A percentile compares a stretch with the other conserved stretches of the same genome.
Conservation (phyloP, 139 green algal genomes). For the Eudorina sp. region DNA sequence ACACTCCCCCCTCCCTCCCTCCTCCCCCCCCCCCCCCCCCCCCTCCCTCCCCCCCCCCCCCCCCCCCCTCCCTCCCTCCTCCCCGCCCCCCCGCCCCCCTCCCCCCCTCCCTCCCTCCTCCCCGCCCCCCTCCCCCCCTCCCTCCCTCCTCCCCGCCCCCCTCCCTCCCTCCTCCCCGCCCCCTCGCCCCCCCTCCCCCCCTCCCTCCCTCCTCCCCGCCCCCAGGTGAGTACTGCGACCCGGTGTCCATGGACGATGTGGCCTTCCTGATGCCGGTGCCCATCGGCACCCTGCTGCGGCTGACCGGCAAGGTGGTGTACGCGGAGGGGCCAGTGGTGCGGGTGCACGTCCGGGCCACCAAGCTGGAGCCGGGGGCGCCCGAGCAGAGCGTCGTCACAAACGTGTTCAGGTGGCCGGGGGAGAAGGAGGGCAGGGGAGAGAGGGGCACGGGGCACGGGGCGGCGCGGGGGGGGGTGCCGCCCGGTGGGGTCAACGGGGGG, state of each 20-base stretch:
- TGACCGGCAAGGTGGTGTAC: constrained; percentile 61
- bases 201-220: neutral
- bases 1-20: no score
- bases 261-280: constrained; percentile 60
- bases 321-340: constrained; percentile 51
- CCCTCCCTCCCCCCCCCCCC: neutral
- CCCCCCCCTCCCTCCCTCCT: neutral
- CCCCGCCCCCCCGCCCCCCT: neutral
- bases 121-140: neutral
- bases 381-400: constrained; percentile 50
- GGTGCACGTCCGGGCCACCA: constrained; percentile 56
- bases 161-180: no score
- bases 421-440: no score
- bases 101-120: neutral
- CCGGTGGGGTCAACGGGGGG: no score
- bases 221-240: constrained; percentile 52
- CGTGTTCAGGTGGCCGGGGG: constrained; percentile 19
- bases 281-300: constrained; percentile 54
- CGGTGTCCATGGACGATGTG: constrained; percentile 56
- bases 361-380: constrained; percentile 47
- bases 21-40: no score
- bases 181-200: no score
- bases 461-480: no score
- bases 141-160: no score
- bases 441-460: neutral